These are phyloP conservation scores for Streptanthus diversifolius DNA, from an alignment of 345 rosid genomes.

Conservation along the genomic window DNA sequence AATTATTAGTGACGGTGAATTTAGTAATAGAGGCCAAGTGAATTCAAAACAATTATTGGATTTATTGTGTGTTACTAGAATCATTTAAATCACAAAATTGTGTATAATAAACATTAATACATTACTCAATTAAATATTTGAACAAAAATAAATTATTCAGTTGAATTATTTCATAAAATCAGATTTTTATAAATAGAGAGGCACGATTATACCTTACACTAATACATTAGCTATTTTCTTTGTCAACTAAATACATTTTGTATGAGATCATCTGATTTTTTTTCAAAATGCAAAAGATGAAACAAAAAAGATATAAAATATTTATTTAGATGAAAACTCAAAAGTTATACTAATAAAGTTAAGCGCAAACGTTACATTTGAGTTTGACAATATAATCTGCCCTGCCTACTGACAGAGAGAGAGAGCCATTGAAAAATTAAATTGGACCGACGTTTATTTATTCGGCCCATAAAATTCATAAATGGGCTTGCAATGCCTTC, in stretches of 20 bases:
- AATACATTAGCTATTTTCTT: not conserved
- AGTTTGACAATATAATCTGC: not conserved
- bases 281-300: not conserved
- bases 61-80: not conserved
- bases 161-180: too few relatives aligned
- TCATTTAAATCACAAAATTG: not conserved
- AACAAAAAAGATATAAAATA: not conserved
- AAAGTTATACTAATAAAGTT: not conserved
- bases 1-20: not conserved
- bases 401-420: not conserved
- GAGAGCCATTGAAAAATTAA: not conserved
- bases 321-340: not conserved
- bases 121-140: too few relatives aligned
- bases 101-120: not conserved
- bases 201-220: not conserved
- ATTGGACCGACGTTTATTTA: not conserved
- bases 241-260: not conserved
- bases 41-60: not conserved
- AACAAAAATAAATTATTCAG: too few relatives aligned
- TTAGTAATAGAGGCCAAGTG: not conserved
- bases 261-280: not conserved
- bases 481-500: constrained; percentile 1
- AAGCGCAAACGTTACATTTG: not conserved
- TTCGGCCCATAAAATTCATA: not conserved
- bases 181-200: too few relatives aligned